Conservation (phyloP, 2,329 filamentous ascomycete species). For the Fusarium sambucinum region DNA sequence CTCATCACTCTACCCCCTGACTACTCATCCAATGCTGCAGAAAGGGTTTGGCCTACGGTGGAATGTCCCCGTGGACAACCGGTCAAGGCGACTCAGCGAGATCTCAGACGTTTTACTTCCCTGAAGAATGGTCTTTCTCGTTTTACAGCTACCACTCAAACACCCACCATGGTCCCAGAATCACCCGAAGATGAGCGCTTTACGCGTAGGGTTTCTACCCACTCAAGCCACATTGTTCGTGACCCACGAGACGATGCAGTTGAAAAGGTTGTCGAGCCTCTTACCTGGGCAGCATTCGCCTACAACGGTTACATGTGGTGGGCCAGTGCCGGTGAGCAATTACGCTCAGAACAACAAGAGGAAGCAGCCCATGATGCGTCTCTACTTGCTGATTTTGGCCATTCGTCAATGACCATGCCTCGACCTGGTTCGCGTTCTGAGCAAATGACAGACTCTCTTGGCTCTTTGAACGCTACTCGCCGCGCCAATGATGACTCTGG, state of each 20-base stretch:
- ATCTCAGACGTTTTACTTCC: conserved; percentile 81
- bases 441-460: conserved; percentile 58
- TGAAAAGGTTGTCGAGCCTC: conserved; percentile 70
- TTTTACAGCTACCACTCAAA: conserved; percentile 49
- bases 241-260: conserved; percentile 62
- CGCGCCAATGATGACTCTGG: conserved; percentile 53
- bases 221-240: conserved; percentile 46
- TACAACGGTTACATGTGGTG: conserved; percentile 92
- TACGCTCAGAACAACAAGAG: conserved; percentile 70
- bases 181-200: conserved; percentile 48
- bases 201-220: conserved; percentile 45
- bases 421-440: conserved; percentile 50
- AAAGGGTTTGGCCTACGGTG: conserved; percentile 80
- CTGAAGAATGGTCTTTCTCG: conserved; percentile 73
- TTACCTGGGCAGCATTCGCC: conserved; percentile 78
- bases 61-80: conserved; percentile 72
- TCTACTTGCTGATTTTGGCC: conserved; percentile 66
- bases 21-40: conserved; percentile 67
- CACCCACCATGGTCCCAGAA: conserved; percentile 45
- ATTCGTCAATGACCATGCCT: conserved; percentile 52
- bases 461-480: conserved; percentile 56
- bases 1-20: conserved; percentile 83
- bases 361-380: conserved; percentile 66
- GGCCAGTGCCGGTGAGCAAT: conserved; percentile 83
- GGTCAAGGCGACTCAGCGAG: conserved; percentile 89